Base-by-base conservation (phyloP, 331 rosid species). In the Quercus tomentella region DNA sequence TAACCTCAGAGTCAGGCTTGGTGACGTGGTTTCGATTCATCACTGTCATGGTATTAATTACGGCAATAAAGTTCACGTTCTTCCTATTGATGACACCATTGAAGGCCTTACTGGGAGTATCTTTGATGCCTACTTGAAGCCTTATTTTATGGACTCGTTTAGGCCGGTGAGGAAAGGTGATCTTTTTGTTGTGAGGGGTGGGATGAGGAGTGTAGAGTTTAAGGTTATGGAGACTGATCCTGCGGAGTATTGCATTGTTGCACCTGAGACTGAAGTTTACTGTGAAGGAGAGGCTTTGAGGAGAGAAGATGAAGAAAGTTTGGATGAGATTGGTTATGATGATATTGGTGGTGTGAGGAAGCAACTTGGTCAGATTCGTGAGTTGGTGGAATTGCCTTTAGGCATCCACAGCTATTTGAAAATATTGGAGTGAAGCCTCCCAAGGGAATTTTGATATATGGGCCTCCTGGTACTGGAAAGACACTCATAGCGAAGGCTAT, bases 381-480 rank as follows among this genome's bases (percentile, higher is more conserved):
- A 49, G 17, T 49, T 49, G 54, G 54, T 49, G 15, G 54, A 49
- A 49, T 49, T 49, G 17, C 54, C 54, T 49, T 49, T 3, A 49
- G 54, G 17, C 54, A 73, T 73, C 66, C 67, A 20, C 33, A 75
- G 71, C 60, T 75, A 31, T 61, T 61, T 11, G 61, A 75, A 51
- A 35, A 56, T 12, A 60, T 58, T 43, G 79, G 79, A 21, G 79
- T 75, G n/a, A 75, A 75, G 9, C 71, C 56, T 37, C 68, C 68
- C 6, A 74, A 74, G 77, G 77, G 77, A 11, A 73, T 73, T 54
- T 51, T 56, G 41, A 21, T 56, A 6, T 73, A 56, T 56, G 77
- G 67, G 16, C 72, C 71, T 22, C 79, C 57, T 9, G 79, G 71
- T 21, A 60, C 70, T 30, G 79, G 79, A 7, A 60, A 75, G 79